Base-by-base conservation (phyloP, 768 basidiomycete species). In the Phylloporus arenicola region DNA sequence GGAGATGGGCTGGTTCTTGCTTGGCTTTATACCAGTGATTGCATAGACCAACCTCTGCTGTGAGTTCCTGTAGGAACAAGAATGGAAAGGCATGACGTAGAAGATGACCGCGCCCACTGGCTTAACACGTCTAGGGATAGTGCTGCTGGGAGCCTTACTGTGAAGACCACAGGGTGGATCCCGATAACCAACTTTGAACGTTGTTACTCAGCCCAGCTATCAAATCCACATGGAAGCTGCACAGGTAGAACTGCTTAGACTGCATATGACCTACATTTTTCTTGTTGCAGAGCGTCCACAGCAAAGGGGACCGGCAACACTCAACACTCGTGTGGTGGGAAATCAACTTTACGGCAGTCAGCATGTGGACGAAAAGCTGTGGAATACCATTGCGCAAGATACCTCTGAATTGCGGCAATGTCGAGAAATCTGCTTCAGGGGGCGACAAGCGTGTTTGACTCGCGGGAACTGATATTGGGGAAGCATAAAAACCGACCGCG, bases 121-220 rank as follows among this genome's bases (percentile, higher is more conserved):
- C 30, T 25, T 11, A 13, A 19, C 42, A 25, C 39, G 2, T 11
- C 22, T 3, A 7, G 13, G 30, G 20, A 44, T 33, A 33, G 17
- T 13, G 6, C 13, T 37, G n/a, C 35, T 10, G n/a, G 17, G 17
- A 11, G 17, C 3, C 14, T 35, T 27, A 37, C 27, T 41, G 25
- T 42, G 37, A 34, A 37, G 37, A 55, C 56, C 52, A 58, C 59
- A 61, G 62, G 62, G 53, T 54, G 61, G 53, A 53, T 55, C 43
- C 39, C 14, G 7, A 35, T 37, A 39, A 44, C 30, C 51, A 45
- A 38, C 47, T 49, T 40, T 19, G 55, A 38, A 40, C 31, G 34
- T 33, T 3, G n/a, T 24, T 19, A 19, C 35, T 8, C 35, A 17
- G 19, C 17, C 37, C 11, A 20, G 4, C 37, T 20, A 38, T 6